Evolutionary conservation across 1,284 basidiomycete genomes (phyloP), one percentile per base, ranked within the genome.

Genomic region (Trametes versicolor): DNA sequence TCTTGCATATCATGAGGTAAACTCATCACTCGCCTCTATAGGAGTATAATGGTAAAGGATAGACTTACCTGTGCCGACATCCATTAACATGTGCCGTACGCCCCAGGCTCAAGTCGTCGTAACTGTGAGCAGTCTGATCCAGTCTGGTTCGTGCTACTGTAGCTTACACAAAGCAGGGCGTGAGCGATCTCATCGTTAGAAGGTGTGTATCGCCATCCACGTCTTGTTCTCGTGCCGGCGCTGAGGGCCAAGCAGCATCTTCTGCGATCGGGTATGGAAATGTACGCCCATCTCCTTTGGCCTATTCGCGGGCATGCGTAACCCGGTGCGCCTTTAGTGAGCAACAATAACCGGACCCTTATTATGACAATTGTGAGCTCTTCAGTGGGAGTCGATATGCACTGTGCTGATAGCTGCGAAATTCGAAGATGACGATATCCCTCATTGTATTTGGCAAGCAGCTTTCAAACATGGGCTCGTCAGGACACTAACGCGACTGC

Each of bases 191-290:
- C 12, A 48, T 60, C 17, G 70, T 71, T 2, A 55, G 70, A 52
- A 59, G 61, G 69, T 70, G 63, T 9, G 62, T 47, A 4, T 0
- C 0, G 25, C n/a, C 7, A 1, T 7, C 4, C 4, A 7, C 2
- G 4, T 37, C 19, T 19, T n/a, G 17, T 6, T n/a, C 0, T 12
- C n/a, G 10, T 59, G 19, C 29, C 23, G 13, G 43, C 2, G 27
- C 23, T n/a, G 21, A 13, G 13, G 4, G 15, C 19, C 2, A 4
- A 23, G 10, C 36, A 70, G 69, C 10, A 59, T 71, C 4, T 71
- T 69, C 36, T 71, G 70, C 41, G 62, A 71, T 8, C 50, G 70
- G 39, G 65, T 71, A 1, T 69, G 70, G 70, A 71, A 55, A 66
- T 49, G 70, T 71, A 53, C 41, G 63, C 15, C 5, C 32, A 2